These are phyloP conservation scores for Apiotrichum veenhuisii DNA, from an alignment of 1,284 basidiomycete species.

Conservation along the genomic window DNA sequence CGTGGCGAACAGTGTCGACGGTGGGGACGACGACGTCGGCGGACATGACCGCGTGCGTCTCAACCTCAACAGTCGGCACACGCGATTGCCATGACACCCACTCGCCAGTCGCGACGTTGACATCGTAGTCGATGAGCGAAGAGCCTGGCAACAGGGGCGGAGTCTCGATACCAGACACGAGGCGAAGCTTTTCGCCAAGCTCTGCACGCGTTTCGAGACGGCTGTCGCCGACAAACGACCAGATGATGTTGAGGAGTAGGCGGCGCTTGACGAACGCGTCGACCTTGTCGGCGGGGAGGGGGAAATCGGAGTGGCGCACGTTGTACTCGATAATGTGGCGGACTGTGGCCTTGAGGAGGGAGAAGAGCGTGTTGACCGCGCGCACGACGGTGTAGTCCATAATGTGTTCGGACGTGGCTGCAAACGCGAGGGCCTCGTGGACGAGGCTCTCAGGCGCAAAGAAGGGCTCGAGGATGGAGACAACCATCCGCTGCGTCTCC, in stretches of 20 bases:
- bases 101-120: conserved; percentile 77
- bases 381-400: conserved; percentile 97
- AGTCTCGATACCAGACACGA: conserved; percentile 83
- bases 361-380: conserved; percentile 92
- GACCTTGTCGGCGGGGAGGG: conserved; percentile 73
- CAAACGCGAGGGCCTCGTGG: conserved; percentile 69
- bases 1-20: conserved; percentile 96
- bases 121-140: conserved; percentile 93
- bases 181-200: conserved; percentile 82
- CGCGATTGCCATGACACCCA: conserved; percentile 89
- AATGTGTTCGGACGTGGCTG: conserved; percentile 84
- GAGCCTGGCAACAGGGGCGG: conserved; percentile 69
- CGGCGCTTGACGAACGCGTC: conserved; percentile 88
- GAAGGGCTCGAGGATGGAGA: conserved; percentile 70
- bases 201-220: conserved; percentile 82
- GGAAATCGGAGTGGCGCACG: conserved; percentile 90
- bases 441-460: conserved; percentile 82
- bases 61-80: conserved; percentile 94
- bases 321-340: conserved; percentile 96
- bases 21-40: conserved; percentile 97
- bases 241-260: conserved; percentile 87
- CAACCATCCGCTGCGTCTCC: conserved; percentile 74
- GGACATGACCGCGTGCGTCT: conserved; percentile 90
- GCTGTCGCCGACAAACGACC: conserved; percentile 97
- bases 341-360: conserved; percentile 91